Percentiles rank a stretch among this genome's conserved stretches.
Conservation (phyloP, 225 moss, liverwort and hornwort genomes). For the Asterella californica region DNA sequence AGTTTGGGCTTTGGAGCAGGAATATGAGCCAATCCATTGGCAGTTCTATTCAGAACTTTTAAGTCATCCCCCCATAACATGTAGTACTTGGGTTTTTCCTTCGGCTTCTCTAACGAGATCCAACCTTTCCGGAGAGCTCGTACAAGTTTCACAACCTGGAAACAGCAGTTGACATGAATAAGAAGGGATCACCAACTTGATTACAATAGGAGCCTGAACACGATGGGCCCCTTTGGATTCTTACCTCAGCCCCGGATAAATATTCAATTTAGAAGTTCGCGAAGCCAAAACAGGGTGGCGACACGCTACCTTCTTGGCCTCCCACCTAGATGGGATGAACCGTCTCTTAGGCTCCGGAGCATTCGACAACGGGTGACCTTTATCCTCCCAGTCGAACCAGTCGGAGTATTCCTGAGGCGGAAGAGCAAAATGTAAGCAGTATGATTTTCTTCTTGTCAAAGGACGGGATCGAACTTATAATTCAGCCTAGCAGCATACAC, state of each 20-base stretch:
- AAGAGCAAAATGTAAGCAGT: neutral
- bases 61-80: constrained; percentile 92
- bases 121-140: constrained; percentile 91
- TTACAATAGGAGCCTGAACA: neutral
- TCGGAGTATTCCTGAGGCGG: constrained; percentile 74
- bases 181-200: neutral
- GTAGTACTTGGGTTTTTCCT: constrained; percentile 77
- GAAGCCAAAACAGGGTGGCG: neutral
- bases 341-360: constrained; percentile 96
- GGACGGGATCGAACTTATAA: no score
- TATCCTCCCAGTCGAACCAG: constrained; percentile 97
- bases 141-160: constrained; percentile 91
- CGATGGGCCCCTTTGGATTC: neutral
- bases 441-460: neutral
- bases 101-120: constrained; percentile 79
- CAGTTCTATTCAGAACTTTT: constrained; percentile 63
- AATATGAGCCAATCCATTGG: constrained; percentile 84
- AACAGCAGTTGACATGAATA: neutral
- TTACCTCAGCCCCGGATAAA: neutral
- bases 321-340: constrained; percentile 99
- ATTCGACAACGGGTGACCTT: constrained; percentile 78
- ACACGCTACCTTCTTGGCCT: constrained; percentile 84
- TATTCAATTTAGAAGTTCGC: neutral
- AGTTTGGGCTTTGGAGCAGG: constrained; percentile 88
- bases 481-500: neutral